These are phyloP conservation scores for Tetrastigma voinierianum DNA, from an alignment of 164 flowering plant species.

Conservation along the genomic window DNA sequence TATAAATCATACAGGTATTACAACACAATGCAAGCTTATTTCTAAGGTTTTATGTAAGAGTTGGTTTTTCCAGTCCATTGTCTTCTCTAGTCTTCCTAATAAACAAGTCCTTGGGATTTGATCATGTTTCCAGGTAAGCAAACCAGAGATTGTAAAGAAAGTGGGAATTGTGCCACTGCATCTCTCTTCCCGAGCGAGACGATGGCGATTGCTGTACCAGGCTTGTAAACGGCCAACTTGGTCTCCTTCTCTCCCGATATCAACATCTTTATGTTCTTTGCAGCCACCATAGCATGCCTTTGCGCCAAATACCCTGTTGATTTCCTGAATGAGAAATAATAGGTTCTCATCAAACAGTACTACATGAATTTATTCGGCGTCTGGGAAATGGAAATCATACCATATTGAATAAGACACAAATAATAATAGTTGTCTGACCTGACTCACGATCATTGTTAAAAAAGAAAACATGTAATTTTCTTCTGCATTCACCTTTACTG, in stretches of 20 bases:
- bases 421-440: no score
- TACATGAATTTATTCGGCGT: no score
- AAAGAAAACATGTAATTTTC: no score
- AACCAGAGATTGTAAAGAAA: conserved; percentile 43
- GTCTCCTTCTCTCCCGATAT: conserved; percentile 41
- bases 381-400: no score
- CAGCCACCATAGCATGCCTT: conserved; percentile 45
- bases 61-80: conserved; percentile 47
- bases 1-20: no score
- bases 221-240: conserved; percentile 41
- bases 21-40: no score
- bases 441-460: no score
- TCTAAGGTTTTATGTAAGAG: no score
- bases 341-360: no score
- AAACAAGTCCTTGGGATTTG: conserved; percentile 59
- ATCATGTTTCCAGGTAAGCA: conserved; percentile 60
- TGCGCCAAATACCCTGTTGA: conserved; percentile 25
- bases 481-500: no score
- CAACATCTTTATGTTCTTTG: conserved; percentile 62
- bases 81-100: conserved; percentile 65
- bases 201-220: conserved; percentile 37
- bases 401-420: no score
- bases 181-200: conserved; percentile 65
- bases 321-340: not conserved
- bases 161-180: conserved; percentile 58